Evolutionary conservation across 108 stramenopile genomes (phyloP), one percentile per base, ranked within the genome.

Genomic region (Cyclostephanos tholiformis): DNA sequence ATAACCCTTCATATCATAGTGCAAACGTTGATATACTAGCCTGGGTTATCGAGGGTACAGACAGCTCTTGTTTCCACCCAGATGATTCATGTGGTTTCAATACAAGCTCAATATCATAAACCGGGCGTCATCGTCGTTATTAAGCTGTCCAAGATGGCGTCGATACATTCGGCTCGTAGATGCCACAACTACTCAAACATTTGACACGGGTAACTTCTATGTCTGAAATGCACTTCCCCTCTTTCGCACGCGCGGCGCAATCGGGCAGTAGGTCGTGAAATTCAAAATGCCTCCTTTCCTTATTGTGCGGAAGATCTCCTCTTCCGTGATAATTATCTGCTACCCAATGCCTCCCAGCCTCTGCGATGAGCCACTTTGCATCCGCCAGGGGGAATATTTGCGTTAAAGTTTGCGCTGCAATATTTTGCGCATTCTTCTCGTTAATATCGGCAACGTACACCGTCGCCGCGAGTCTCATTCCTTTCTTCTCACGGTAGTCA

Each of bases 361-460:
- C 72, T 19, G 72, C 72, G 50, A 74, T 27, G 14, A 79, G 66
- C 76, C 77, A 82, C 17, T 53, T 67, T 0, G 67, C 27, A 67
- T 82, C 76, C 19, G 72, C 52, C 65, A 67, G 55, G 2, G 81
- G 81, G 53, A 78, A 82, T 41, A 82, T 74, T 43, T 82, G 81
- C 26, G 81, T 82, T 35, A 80, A 53, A 4, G 76, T 79, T 27
- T 67, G 46, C 12, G 13, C 43, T 16, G 77, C 26, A 48, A 82
- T 78, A 6, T 51, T 41, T 19, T 85, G 61, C 9, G 85, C 80
- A 57, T 85, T 88, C 9, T 68, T 63, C 17, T 80, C 69, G 43
- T 84, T 81, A 44, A 88, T 79, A 56, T 91, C 89, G 20, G 86
- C 89, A 26, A 91, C 79, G 62, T 88, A 91, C 27, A 91, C 68